A percentile compares a stretch with the other conserved stretches of the same genome.
phyloP scores from a whole-genome alignment of 2,329 filamentous ascomycete species.

The Neophaeococcomyces aloes region DNA sequence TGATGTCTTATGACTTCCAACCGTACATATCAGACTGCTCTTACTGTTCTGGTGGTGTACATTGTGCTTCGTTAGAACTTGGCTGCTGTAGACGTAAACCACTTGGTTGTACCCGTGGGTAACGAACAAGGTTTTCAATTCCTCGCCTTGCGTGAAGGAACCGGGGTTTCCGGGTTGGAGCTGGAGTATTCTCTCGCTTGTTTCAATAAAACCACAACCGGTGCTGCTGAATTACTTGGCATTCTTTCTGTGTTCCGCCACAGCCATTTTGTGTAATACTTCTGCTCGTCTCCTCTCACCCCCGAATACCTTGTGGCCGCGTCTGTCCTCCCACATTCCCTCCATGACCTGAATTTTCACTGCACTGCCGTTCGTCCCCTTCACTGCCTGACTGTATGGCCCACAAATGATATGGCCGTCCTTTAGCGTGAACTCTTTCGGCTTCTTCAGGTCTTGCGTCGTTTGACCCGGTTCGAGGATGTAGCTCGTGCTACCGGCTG shows the following conservation, averaged over 20 bases:
- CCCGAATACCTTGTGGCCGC: constrained; percentile 87
- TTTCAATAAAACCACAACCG: too few relatives aligned
- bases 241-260: constrained; percentile 62
- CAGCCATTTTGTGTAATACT: constrained; percentile 74
- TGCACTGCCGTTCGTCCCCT: constrained; percentile 48
- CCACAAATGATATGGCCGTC: constrained; percentile 62
- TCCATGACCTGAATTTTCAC: constrained; percentile 63
- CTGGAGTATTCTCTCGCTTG: too few relatives aligned
- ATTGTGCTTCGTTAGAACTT: too few relatives aligned
- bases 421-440: constrained; percentile 56
- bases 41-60: too few relatives aligned
- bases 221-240: background rate
- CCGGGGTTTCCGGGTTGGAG: too few relatives aligned
- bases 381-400: constrained; percentile 59
- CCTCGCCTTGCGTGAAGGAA: too few relatives aligned
- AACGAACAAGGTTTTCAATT: too few relatives aligned
- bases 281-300: constrained; percentile 83
- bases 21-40: too few relatives aligned
- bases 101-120: too few relatives aligned
- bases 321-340: constrained; percentile 84
- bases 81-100: too few relatives aligned
- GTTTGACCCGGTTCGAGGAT: constrained; percentile 34
- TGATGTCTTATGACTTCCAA: too few relatives aligned
- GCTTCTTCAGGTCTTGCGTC: constrained; percentile 40
- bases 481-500: constrained; percentile 46